These are phyloP conservation scores for Kwoniella sp. DNA, from an alignment of 768 basidiomycete species.

Conservation along the genomic window DNA sequence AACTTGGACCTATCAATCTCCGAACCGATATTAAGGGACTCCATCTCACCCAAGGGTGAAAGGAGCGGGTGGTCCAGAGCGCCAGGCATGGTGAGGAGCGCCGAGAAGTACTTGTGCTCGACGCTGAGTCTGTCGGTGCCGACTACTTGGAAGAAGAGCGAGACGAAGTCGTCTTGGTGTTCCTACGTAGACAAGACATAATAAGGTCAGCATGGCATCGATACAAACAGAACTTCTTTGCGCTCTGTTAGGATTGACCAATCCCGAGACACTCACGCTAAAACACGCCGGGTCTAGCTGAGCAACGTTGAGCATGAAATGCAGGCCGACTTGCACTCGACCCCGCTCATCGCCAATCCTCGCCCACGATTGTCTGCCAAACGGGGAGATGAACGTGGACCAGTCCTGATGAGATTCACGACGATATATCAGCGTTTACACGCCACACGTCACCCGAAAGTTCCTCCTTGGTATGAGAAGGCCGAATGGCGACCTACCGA, in stretches of 20 bases:
- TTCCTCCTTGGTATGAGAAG: too few species aligned
- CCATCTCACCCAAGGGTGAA: conserved; percentile 30
- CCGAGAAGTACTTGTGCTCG: conserved; percentile 65
- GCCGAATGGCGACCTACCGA: conserved; percentile 32
- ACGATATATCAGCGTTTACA: neutral
- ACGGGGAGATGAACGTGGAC: conserved; percentile 63
- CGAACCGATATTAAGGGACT: conserved; percentile 10
- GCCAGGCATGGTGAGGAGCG: conserved; percentile 65
- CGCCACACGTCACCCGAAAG: too few species aligned
- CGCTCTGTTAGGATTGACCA: neutral
- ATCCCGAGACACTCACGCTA: conserved; percentile 58
- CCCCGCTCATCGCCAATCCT: conserved; percentile 63
- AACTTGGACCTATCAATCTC: conserved; percentile 48
- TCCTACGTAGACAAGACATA: conserved; percentile 54
- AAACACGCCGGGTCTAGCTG: conserved; percentile 68
- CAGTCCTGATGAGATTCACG: conserved; percentile 71
- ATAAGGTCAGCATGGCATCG: neutral
- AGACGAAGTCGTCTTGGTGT: conserved; percentile 62
- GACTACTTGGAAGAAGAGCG: conserved; percentile 63
- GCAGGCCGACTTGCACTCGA: conserved; percentile 66
- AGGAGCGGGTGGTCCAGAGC: conserved; percentile 61
- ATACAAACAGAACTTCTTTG: too few species aligned
- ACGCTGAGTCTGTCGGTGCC: conserved; percentile 60
- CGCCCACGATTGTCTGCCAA: conserved; percentile 63
- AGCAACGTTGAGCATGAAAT: conserved; percentile 61